phyloP scores from a whole-genome alignment of 208 protist species.

The Trypanosomatidae sp. region DNA sequence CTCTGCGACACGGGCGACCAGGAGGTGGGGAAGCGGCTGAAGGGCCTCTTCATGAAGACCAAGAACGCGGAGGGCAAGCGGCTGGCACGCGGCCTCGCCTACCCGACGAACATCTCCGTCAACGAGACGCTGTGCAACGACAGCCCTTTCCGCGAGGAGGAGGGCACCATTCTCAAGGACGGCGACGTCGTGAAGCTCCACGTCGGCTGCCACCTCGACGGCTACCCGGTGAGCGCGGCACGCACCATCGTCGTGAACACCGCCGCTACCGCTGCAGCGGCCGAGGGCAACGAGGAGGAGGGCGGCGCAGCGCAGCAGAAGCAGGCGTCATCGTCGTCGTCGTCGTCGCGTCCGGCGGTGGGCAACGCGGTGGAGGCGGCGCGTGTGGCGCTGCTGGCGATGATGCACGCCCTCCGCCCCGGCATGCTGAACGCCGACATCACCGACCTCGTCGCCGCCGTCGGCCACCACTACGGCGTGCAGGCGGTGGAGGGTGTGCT shows the following conservation, averaged over 20 bases:
- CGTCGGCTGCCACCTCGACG: conserved; percentile 97
- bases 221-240: conserved; percentile 94
- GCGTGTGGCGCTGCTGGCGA: conserved; percentile 91
- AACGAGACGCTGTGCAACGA: conserved; percentile 98
- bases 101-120: conserved; percentile 98
- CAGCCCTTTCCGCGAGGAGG: conserved; percentile 85
- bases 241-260: conserved; percentile 90
- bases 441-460: conserved; percentile 91
- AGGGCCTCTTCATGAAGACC: conserved; percentile 66
- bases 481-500: conserved; percentile 96
- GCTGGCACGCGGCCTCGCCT: conserved; percentile 92
- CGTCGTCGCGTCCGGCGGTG: conserved; percentile 9
- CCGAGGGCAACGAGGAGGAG: conserved; percentile 10
- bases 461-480: conserved; percentile 90
- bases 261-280: conserved; percentile 3
- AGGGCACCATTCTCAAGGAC: conserved; percentile 66
- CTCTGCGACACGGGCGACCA: conserved; percentile 77
- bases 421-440: conserved; percentile 89
- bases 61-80: conserved; percentile 61
- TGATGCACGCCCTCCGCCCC: conserved; percentile 75
- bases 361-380: conserved; percentile 96
- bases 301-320: background rate
- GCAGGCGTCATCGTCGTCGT: background rate
- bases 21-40: conserved; percentile 45
- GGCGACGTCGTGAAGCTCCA: conserved; percentile 98